These are phyloP conservation scores for Macroventuria anomochaeta DNA, from an alignment of 2,329 filamentous ascomycete genomes.

Conservation along the genomic window DNA sequence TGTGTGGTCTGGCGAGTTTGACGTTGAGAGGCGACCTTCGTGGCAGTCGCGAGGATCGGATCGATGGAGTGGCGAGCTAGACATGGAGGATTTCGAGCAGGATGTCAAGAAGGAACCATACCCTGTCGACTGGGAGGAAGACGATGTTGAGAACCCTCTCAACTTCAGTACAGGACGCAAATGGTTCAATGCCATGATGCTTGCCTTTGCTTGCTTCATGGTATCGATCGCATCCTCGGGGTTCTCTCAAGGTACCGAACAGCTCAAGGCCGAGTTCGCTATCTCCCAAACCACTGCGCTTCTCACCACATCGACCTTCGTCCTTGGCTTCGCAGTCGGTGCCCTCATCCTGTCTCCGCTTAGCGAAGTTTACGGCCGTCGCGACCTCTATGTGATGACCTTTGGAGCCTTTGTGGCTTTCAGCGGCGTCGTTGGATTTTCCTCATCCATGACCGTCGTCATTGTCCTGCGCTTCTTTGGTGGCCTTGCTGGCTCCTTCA, in stretches of 20 bases:
- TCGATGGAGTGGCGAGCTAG: slow-evolving; percentile 3
- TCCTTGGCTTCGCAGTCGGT: slow-evolving; percentile 40
- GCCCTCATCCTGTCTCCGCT: slow-evolving; percentile 36
- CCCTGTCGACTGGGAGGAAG: slow-evolving; percentile 58
- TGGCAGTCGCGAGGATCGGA: slow-evolving; percentile 18
- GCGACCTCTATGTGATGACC: slow-evolving; percentile 26
- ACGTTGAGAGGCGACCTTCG: slow-evolving; percentile 26
- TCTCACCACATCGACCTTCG: slow-evolving; percentile 36
- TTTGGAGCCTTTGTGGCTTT: slow-evolving; percentile 33
- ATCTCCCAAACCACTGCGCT: slow-evolving; percentile 27
- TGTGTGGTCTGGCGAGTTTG: slow-evolving; percentile 25
- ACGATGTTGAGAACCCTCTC: slow-evolving; percentile 61
- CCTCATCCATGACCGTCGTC: slow-evolving; percentile 32
- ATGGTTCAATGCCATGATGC: slow-evolving; percentile 39
- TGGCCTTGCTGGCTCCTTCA: slow-evolving; percentile 40
- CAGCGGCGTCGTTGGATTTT: slow-evolving; percentile 37
- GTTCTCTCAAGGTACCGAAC: slow-evolving; percentile 32
- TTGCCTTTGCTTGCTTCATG: slow-evolving; percentile 41
- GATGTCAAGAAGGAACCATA: slow-evolving; percentile 7
- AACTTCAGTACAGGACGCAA: slow-evolving; percentile 58
- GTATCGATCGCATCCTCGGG: slow-evolving; percentile 36
- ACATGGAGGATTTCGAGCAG: background rate
- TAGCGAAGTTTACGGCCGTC: slow-evolving; percentile 40
- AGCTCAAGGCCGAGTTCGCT: slow-evolving; percentile 36
- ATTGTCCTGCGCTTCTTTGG: slow-evolving; percentile 40